These are phyloP conservation scores for Puccinia hordei DNA, from an alignment of 1,284 basidiomycete species.

Conservation along the genomic window DNA sequence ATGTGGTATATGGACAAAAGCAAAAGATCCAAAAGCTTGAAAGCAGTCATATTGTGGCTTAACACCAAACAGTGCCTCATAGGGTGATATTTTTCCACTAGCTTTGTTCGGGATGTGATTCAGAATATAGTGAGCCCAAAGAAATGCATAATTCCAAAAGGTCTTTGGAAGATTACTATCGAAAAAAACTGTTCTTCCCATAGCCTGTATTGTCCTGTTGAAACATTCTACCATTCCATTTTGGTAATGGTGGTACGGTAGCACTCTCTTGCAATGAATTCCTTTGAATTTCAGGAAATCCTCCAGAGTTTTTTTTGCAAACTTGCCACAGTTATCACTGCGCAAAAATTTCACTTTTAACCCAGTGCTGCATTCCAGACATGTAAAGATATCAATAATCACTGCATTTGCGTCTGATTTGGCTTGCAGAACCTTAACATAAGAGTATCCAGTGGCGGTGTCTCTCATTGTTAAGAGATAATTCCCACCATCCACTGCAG, in stretches of 20 bases:
- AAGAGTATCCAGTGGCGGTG: not conserved
- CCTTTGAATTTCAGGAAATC: too few relatives aligned
- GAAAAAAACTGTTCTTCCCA: constrained; percentile 8
- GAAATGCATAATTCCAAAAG: constrained; percentile 24
- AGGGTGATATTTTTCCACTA: not conserved
- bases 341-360: not conserved
- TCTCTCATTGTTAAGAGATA: constrained; percentile 9
- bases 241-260: too few relatives aligned
- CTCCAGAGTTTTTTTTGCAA: not conserved
- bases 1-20: constrained; percentile 2
- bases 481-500: not conserved
- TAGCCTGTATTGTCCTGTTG: too few relatives aligned
- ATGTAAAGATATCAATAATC: not conserved
- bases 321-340: constrained; percentile 26
- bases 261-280: not conserved
- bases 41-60: constrained; percentile 19
- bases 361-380: not conserved
- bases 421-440: not conserved
- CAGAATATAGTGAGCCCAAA: too few relatives aligned
- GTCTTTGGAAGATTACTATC: not conserved
- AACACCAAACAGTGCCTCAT: not conserved
- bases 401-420: not conserved
- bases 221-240: constrained; percentile 2
- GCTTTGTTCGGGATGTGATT: constrained; percentile 18
- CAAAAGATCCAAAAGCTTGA: not conserved